A percentile compares a stretch with the other conserved stretches of the same genome.
Conservation (phyloP, 2,329 filamentous ascomycete genomes). For the Aspergillus texensis region DNA sequence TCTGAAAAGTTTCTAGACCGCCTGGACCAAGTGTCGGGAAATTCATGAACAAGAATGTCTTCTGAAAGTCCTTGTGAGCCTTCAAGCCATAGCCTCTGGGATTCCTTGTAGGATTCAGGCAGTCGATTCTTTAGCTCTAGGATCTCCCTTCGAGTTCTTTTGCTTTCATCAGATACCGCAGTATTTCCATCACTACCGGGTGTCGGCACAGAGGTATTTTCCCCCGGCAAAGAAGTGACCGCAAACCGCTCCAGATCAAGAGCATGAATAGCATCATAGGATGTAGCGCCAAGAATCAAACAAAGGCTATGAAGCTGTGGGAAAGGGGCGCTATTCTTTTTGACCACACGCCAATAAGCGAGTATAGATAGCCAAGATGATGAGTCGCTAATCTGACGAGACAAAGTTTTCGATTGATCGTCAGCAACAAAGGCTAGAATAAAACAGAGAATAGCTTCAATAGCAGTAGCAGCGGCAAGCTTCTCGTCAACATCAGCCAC, state of each 20-base stretch:
- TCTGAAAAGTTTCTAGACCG: constrained; percentile 41
- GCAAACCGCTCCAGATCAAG: constrained; percentile 50
- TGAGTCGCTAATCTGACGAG: constrained; percentile 42
- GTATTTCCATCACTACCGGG: constrained; percentile 47
- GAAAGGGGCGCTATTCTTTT: constrained; percentile 40
- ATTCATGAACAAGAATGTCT: constrained; percentile 44
- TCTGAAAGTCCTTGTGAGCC: constrained; percentile 44
- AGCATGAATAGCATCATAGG: constrained; percentile 48
- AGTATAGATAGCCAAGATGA: constrained; percentile 52
- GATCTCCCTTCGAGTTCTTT: constrained; percentile 41
- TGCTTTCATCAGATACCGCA: constrained; percentile 41
- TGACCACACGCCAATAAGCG: constrained; percentile 50
- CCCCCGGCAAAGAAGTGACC: constrained; percentile 41
- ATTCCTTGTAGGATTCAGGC: constrained; percentile 43
- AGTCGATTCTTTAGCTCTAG: constrained; percentile 44
- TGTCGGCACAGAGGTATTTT: constrained; percentile 44
- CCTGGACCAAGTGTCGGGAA: constrained; percentile 49
- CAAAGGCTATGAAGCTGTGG: constrained; percentile 49
- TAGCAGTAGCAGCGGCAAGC: constrained; percentile 41
- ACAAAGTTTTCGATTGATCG: constrained; percentile 41
- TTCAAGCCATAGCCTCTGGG: constrained; percentile 49
- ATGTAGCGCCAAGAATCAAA: constrained; percentile 49
- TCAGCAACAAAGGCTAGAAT: constrained; percentile 50
- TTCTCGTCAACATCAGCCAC: constrained; percentile 37
- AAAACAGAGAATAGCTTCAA: constrained; percentile 52